Evolutionary conservation across 1,284 basidiomycete species (phyloP).

Genomic region (Marasmius tenuissimus): DNA sequence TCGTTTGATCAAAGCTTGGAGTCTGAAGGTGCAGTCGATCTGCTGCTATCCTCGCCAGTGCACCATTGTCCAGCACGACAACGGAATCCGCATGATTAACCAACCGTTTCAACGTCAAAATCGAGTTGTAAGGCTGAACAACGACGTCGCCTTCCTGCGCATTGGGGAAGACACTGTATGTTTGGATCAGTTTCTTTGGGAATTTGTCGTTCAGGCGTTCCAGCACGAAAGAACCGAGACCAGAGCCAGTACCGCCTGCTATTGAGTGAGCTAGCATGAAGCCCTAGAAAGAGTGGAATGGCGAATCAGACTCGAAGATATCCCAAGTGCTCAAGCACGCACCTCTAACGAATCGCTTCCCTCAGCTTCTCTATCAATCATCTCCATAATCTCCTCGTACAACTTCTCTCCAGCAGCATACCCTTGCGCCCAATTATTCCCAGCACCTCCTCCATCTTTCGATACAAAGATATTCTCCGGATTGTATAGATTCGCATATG

Average conservation of each 20-base stretch:
- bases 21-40: conserved; percentile 91
- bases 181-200: conserved; percentile 99
- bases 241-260: conserved; percentile 97
- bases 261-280: conserved; percentile 99
- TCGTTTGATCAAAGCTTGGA: conserved; percentile 92
- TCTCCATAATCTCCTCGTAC: conserved; percentile 98
- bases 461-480: conserved; percentile 97
- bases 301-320: neutral
- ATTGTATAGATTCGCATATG: conserved; percentile 94
- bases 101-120: conserved; percentile 93
- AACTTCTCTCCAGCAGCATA: conserved; percentile 88
- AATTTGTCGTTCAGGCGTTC: conserved; percentile 97
- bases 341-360: conserved; percentile 98
- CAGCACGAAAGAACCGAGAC: conserved; percentile 94
- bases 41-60: conserved; percentile 87
- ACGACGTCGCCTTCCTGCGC: conserved; percentile 90
- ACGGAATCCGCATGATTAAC: conserved; percentile 97
- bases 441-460: conserved; percentile 96
- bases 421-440: conserved; percentile 99
- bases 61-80: conserved; percentile 96
- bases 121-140: conserved; percentile 97
- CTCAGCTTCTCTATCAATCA: conserved; percentile 98
- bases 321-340: conserved; percentile 17
- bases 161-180: conserved; percentile 98
- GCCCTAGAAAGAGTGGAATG: conserved; percentile 56